These are phyloP conservation scores for Aspergillus alliaceus DNA, from an alignment of 2,329 filamentous ascomycete genomes.

Conservation along the genomic window DNA sequence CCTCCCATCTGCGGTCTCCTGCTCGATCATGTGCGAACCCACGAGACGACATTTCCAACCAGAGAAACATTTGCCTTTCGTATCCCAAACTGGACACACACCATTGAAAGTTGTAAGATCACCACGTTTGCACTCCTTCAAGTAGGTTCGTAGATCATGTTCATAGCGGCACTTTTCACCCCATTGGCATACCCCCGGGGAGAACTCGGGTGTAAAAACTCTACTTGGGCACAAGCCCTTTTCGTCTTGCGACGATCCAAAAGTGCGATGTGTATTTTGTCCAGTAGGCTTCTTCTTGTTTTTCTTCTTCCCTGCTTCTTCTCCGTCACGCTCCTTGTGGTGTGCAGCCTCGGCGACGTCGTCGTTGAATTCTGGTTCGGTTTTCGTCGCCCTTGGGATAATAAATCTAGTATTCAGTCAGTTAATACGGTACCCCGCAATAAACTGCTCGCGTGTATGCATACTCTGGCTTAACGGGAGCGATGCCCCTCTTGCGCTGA, in stretches of 20 bases:
- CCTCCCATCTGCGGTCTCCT: constrained; percentile 73
- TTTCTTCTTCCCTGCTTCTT: constrained; percentile 44
- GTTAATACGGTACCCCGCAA: background rate
- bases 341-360: constrained; percentile 61
- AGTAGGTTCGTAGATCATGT: constrained; percentile 83
- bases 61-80: constrained; percentile 71
- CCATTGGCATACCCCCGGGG: constrained; percentile 70
- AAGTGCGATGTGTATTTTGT: constrained; percentile 81
- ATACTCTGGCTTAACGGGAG: constrained; percentile 73
- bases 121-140: constrained; percentile 75
- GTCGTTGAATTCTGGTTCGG: constrained; percentile 40
- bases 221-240: constrained; percentile 76
- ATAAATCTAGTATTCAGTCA: constrained; percentile 30
- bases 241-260: constrained; percentile 76
- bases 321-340: constrained; percentile 41
- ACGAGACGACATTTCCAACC: constrained; percentile 97
- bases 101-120: constrained; percentile 76
- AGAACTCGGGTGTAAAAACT: constrained; percentile 74
- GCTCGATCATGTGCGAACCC: constrained; percentile 79
- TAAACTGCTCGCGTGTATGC: constrained; percentile 22
- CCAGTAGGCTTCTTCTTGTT: constrained; percentile 65
- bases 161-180: constrained; percentile 78
- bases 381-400: constrained; percentile 22
- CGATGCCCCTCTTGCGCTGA: constrained; percentile 57
- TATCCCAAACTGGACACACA: constrained; percentile 78